These are phyloP conservation scores for Ophiostoma himal-ulmi DNA, from an alignment of 2,329 filamentous ascomycete species.

Conservation along the genomic window DNA sequence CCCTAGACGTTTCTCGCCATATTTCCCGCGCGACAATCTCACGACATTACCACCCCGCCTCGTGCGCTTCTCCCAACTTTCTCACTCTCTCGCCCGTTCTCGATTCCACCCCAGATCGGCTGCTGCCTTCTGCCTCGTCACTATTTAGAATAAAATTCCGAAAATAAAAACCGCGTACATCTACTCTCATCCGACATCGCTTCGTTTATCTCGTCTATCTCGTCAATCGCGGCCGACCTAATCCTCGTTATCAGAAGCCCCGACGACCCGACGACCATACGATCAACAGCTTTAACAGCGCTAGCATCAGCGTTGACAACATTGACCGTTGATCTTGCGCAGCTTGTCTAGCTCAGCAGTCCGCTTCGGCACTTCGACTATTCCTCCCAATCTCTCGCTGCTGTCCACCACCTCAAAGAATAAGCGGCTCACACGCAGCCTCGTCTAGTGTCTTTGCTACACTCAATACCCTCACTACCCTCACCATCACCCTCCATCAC, in stretches of 20 bases:
- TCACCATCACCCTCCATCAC: conserved; percentile 28
- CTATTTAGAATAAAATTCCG: not conserved
- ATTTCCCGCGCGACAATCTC: not conserved
- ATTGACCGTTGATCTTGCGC: not conserved
- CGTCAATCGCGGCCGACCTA: not conserved
- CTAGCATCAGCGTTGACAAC: not conserved
- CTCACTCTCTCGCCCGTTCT: not conserved
- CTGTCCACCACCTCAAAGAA: not conserved
- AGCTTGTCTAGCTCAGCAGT: not conserved
- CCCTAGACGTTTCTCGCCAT: not conserved
- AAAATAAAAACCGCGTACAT: not conserved
- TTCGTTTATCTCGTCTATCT: not conserved
- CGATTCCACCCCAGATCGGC: not conserved
- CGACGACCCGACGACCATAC: not conserved
- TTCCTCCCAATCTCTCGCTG: not conserved
- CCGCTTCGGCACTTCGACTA: not conserved
- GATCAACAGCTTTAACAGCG: not conserved
- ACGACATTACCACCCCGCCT: not conserved
- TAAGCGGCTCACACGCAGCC: not conserved
- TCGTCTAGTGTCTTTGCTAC: not conserved
- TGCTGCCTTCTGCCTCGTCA: not conserved
- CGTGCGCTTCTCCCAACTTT: not conserved
- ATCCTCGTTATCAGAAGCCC: not conserved
- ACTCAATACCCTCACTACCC: conserved; percentile 2
- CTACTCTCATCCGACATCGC: not conserved